Percentiles rank a stretch among this genome's conserved stretches.
Evolutionary conservation across 2,329 filamentous ascomycete species (phyloP).

Genomic region (Fusarium avenaceum): DNA sequence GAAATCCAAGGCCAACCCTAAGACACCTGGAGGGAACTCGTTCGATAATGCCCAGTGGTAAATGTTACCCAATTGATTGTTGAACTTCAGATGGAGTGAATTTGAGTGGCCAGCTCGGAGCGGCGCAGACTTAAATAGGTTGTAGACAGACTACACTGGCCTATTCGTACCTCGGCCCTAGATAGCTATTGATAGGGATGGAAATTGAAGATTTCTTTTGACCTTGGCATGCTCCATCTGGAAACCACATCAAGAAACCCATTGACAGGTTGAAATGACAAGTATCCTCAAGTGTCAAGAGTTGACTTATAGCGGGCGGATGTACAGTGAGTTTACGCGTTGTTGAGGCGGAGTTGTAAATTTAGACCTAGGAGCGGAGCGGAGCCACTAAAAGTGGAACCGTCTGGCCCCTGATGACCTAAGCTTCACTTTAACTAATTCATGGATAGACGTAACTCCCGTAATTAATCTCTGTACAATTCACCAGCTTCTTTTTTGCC

Average conservation of each 20-base stretch:
- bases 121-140: background rate
- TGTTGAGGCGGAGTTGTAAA: conserved; percentile 36
- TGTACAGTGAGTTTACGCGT: conserved; percentile 30
- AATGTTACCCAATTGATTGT: background rate
- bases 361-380: conserved; percentile 21
- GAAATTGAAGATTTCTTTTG: background rate
- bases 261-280: background rate
- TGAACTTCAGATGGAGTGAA: background rate
- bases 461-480: conserved; percentile 31
- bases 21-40: conserved; percentile 1
- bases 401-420: conserved; percentile 48
- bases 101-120: background rate
- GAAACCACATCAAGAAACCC: background rate
- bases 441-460: conserved; percentile 5
- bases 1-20: conserved; percentile 8
- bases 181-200: background rate
- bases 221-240: background rate
- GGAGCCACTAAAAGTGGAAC: conserved; percentile 36
- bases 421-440: conserved; percentile 32
- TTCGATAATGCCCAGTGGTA: conserved; percentile 31
- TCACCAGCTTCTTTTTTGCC: conserved; percentile 11
- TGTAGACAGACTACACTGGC: background rate
- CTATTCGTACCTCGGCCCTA: background rate
- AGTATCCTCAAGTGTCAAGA: background rate
- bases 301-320: conserved; percentile 5